These are phyloP conservation scores for Agaricus sinodeliciosus DNA, from an alignment of 768 basidiomycete genomes.

Conservation along the genomic window DNA sequence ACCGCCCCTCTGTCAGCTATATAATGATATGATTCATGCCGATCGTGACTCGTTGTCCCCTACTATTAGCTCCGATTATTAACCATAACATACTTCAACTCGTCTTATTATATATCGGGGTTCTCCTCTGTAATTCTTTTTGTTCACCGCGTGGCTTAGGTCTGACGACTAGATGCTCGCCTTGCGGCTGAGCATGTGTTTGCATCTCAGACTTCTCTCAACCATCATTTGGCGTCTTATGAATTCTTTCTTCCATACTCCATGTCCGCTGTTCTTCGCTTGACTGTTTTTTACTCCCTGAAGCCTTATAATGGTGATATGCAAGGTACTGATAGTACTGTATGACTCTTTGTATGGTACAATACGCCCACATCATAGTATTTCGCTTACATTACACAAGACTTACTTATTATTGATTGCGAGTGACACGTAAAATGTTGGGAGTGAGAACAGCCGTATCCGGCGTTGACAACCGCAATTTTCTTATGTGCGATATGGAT, in stretches of 20 bases:
- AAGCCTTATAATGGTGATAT: conserved; percentile 1
- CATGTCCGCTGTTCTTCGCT: not conserved
- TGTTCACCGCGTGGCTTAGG: conserved; percentile 5
- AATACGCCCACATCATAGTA: not conserved
- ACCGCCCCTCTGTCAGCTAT: conserved; percentile 4
- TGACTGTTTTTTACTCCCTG: not conserved
- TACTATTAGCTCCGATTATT: conserved; percentile 12
- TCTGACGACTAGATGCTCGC: not conserved
- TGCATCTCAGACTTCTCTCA: not conserved
- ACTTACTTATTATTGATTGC: not conserved
- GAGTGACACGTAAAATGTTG: not conserved
- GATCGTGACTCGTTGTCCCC: not conserved
- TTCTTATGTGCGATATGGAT: not conserved
- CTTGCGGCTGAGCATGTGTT: not conserved
- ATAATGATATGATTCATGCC: conserved; percentile 9
- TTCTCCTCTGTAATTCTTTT: not conserved
- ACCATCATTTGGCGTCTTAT: not conserved
- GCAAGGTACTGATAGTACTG: not conserved
- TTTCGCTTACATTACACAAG: not conserved
- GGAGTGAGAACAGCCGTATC: not conserved
- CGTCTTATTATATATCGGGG: conserved; percentile 6
- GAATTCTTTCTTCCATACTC: not conserved
- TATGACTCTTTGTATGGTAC: conserved; percentile 1
- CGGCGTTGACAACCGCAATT: not conserved
- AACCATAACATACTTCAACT: conserved; percentile 7